These are phyloP conservation scores for Cinchona pubescens DNA, from an alignment of 257 asterid species.

Conservation along the genomic window DNA sequence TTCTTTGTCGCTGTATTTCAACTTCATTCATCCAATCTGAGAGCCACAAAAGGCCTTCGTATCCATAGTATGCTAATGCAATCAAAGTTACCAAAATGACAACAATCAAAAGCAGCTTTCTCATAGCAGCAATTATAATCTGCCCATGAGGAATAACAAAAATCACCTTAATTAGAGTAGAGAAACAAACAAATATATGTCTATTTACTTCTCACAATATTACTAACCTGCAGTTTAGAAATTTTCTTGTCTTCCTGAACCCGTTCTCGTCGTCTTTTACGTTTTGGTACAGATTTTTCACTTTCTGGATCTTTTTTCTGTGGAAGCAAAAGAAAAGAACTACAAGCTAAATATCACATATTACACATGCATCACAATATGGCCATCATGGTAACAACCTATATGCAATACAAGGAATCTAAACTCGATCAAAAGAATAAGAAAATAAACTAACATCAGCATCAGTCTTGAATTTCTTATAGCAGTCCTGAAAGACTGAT, in stretches of 20 bases:
- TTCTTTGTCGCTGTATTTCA: constrained; percentile 52
- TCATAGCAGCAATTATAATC: constrained; percentile 37
- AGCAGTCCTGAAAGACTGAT: not conserved
- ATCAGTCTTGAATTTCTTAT: not conserved
- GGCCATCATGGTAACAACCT: not conserved
- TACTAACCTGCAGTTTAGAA: constrained; percentile 61
- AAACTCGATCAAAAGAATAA: not conserved
- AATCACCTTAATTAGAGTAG: constrained; percentile 9
- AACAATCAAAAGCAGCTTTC: constrained; percentile 41
- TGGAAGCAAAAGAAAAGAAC: constrained; percentile 2
- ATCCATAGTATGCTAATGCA: constrained; percentile 50
- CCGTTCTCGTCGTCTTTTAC: constrained; percentile 55
- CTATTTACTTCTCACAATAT: constrained; percentile 9
- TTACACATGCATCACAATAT: not conserved
- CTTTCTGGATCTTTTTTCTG: constrained; percentile 62
- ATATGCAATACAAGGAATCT: not conserved
- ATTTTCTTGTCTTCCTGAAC: constrained; percentile 44
- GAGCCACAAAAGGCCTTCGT: constrained; percentile 62
- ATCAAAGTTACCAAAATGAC: constrained; percentile 28
- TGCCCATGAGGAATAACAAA: constrained; percentile 33
- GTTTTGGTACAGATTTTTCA: constrained; percentile 43
- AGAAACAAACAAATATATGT: not conserved
- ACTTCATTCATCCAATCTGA: constrained; percentile 82
- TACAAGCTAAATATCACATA: not conserved
- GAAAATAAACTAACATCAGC: too few relatives aligned